Evolutionary conservation across 805 yeast species (phyloP).

Genomic region (Candida nanaspora): DNA sequence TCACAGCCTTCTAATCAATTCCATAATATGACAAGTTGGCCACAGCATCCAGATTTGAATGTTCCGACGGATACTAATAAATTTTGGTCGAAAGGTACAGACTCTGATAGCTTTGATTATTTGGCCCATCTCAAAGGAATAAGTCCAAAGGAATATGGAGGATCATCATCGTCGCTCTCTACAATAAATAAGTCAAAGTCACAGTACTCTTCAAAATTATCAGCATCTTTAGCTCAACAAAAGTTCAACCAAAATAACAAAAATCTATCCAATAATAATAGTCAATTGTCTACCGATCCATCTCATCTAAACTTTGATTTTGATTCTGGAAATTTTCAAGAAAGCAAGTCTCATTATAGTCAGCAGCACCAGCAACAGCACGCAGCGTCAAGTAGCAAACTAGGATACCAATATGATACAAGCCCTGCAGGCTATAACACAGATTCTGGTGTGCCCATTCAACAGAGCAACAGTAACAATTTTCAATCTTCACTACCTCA

Average conservation of each 20-base stretch:
- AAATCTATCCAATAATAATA: neutral
- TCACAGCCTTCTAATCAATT: neutral
- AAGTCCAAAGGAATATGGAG: too few species aligned
- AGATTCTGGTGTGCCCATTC: neutral
- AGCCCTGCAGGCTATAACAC: neutral
- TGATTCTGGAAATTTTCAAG: neutral
- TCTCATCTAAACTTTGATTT: neutral
- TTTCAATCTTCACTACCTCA: conserved; percentile 2
- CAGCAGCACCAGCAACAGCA: too few species aligned
- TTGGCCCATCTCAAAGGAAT: too few species aligned
- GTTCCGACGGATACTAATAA: conserved; percentile 7
- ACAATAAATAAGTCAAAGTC: too few species aligned
- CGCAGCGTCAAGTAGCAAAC: too few species aligned
- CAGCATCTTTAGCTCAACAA: conserved; percentile 8
- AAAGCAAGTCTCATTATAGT: neutral
- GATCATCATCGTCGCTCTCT: too few species aligned
- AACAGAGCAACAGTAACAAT: conserved; percentile 2
- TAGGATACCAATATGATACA: neutral
- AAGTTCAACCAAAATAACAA: neutral
- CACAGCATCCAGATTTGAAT: conserved; percentile 26
- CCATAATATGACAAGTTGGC: conserved; percentile 19
- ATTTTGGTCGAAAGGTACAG: conserved; percentile 28
- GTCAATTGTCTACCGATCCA: too few species aligned
- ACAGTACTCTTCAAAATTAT: conserved; percentile 5
- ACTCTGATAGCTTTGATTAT: conserved; percentile 53